Base-by-base conservation (phyloP, 768 basidiomycete genomes). In the Trametes sanguinea region DNA sequence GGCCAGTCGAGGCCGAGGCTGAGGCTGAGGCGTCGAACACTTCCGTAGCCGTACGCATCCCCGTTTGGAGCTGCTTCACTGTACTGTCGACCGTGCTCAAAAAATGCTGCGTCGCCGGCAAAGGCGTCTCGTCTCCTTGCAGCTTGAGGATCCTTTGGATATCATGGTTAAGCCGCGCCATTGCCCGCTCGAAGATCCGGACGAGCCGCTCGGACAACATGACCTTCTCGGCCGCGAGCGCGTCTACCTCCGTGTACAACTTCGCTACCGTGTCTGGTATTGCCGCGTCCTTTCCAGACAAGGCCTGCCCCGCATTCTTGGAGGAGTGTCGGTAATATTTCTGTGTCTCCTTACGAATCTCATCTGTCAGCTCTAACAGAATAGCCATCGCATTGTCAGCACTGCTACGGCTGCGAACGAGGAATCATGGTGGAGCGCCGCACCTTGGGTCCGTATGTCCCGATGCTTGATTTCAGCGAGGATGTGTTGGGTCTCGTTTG, bases 391-490 rank as follows among this genome's bases (percentile, higher is more conserved):
- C 10, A 43, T 5, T 4, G 42, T 43, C 42, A 14, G n/a, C 8
- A 14, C 13, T 39, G 13, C 13, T 7, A 39, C 42, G 13, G 13
- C 14, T n/a, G 16, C 37, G 40, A 37, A 11, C 35, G 11, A 37
- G 11, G 35, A 2, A 11, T 11, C 6, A 11, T 37, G 35, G 27
- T 33, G 22, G 39, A 46, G 17, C 27, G 40, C 29, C 58, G 39
- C 57, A 74, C 81, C 81, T 69, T 81, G 78, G 1, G 76, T 76
- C 59, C 73, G 74, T 7, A 68, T 68, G 50, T 83, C 81, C 62
- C 77, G 81, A 54, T 76, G 69, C 40, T 77, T 76, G 37, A 83
- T 81, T 63, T 83, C 81, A 14, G 78, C 75, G n/a, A 83, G 73
- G 16, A 83, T 73, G 62, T 76, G 77, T 29, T 79, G 77, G 8